These are phyloP conservation scores for Termitomyces sp. DNA, from an alignment of 768 basidiomycete species.

Conservation along the genomic window DNA sequence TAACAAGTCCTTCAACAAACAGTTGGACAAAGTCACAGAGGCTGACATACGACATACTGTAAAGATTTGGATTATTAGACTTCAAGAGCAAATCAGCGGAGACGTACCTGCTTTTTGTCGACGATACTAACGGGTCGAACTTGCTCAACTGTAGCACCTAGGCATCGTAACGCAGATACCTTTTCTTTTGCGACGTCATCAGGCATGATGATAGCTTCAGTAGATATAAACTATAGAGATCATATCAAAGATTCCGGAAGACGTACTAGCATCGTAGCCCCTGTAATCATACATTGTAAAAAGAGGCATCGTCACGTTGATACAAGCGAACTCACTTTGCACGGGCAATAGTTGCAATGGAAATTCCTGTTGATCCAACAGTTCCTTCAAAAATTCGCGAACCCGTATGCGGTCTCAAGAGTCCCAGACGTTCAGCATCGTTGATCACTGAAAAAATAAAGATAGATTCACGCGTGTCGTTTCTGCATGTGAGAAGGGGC, in stretches of 20 bases:
- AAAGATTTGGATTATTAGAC: background rate
- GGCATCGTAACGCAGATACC: constrained; percentile 71
- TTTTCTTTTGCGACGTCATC: constrained; percentile 92
- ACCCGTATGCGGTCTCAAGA: constrained; percentile 80
- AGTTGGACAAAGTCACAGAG: background rate
- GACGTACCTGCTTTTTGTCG: constrained; percentile 84
- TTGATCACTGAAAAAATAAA: constrained; percentile 67
- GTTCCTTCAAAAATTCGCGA: constrained; percentile 97
- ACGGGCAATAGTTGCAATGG: constrained; percentile 87
- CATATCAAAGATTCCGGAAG: background rate
- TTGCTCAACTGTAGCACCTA: constrained; percentile 87
- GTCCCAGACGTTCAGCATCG: constrained; percentile 81
- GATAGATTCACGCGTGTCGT: background rate
- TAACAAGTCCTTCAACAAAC: background rate
- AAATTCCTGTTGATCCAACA: constrained; percentile 94
- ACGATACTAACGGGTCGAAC: constrained; percentile 95
- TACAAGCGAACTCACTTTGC: constrained; percentile 56
- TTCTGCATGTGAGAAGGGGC: constrained; percentile 14
- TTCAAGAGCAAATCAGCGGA: background rate
- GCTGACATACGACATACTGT: constrained; percentile 59
- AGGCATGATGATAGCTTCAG: constrained; percentile 80
- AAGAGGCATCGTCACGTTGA: background rate
- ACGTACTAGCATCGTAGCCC: constrained; percentile 83
- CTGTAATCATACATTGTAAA: constrained; percentile 28
- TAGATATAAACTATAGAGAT: background rate